phyloP scores from a whole-genome alignment of 495 filamentous ascomycete genomes.

The Xeromyces bisporus region DNA sequence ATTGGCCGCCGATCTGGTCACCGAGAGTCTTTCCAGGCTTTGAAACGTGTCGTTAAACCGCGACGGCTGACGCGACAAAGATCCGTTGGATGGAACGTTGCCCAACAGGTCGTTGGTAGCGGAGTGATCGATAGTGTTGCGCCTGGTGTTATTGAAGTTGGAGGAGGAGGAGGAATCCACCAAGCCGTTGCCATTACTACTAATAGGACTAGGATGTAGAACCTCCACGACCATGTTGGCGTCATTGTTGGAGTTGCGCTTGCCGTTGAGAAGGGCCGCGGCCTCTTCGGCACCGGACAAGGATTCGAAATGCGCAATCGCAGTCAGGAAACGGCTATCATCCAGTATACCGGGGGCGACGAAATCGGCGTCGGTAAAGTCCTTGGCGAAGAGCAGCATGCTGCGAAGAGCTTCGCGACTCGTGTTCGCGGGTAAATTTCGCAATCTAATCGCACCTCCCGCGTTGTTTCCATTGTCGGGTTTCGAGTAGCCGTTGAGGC shows the following conservation, averaged over 20 bases:
- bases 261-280: constrained; percentile 59
- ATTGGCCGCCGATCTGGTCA: too few species aligned
- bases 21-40: constrained; percentile 50
- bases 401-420: constrained; percentile 54
- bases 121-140: constrained; percentile 46
- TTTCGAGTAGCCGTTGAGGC: constrained; percentile 29
- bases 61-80: constrained; percentile 48
- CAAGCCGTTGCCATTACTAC: too few species aligned
- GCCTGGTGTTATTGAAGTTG: constrained; percentile 30
- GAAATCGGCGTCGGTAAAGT: constrained; percentile 58
- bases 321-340: constrained; percentile 56
- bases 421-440: constrained; percentile 58
- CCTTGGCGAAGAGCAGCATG: constrained; percentile 77
- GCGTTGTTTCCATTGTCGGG: constrained; percentile 14
- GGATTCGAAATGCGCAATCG: constrained; percentile 58
- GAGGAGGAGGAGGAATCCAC: constrained; percentile 24
- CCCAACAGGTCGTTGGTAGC: constrained; percentile 31
- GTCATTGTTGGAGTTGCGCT: constrained; percentile 56
- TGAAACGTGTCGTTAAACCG: constrained; percentile 69
- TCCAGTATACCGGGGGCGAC: constrained; percentile 45
- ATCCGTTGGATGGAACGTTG: constrained; percentile 39
- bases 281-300: constrained; percentile 60
- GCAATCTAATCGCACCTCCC: constrained; percentile 52
- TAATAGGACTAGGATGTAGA: too few species aligned
- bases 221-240: constrained; percentile 69